Percentiles rank a stretch among this genome's conserved stretches.
phyloP scores from a whole-genome alignment of 345 rosid genomes.

The Lepidium aucheri region DNA sequence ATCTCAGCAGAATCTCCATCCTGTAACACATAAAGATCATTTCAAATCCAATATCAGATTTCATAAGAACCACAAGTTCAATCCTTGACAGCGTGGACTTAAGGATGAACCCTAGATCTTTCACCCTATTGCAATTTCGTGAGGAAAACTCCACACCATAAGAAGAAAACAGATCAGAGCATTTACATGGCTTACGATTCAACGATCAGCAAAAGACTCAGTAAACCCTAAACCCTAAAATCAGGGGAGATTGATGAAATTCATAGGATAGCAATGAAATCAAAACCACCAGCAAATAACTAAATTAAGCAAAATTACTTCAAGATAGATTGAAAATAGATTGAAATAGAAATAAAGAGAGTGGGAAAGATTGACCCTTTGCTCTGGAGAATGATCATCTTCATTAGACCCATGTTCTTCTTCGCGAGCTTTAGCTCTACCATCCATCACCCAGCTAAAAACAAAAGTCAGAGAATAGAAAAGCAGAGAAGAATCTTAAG shows the following conservation, averaged over 20 bases:
- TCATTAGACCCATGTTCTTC: constrained; percentile 6
- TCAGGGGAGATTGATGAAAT: neutral
- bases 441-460: constrained; percentile 14
- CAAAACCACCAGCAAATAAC: neutral
- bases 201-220: neutral
- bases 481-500: constrained; percentile 7
- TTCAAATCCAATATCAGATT: neutral
- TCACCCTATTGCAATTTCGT: too few species aligned
- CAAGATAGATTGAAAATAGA: neutral
- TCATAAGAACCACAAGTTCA: neutral
- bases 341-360: neutral
- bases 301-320: neutral
- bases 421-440: constrained; percentile 4
- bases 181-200: neutral
- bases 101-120: too few species aligned
- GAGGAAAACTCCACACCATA: neutral
- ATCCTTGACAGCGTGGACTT: neutral
- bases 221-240: constrained; percentile 20
- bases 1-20: constrained; percentile 48
- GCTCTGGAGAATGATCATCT: neutral
- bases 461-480: neutral
- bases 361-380: constrained; percentile 9
- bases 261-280: neutral
- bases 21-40: constrained; percentile 29
- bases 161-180: neutral